Percentiles rank a stretch among this genome's conserved stretches.
These are phyloP conservation scores for Petunia secreta DNA, from an alignment of 257 asterid genomes.

Conservation along the genomic window DNA sequence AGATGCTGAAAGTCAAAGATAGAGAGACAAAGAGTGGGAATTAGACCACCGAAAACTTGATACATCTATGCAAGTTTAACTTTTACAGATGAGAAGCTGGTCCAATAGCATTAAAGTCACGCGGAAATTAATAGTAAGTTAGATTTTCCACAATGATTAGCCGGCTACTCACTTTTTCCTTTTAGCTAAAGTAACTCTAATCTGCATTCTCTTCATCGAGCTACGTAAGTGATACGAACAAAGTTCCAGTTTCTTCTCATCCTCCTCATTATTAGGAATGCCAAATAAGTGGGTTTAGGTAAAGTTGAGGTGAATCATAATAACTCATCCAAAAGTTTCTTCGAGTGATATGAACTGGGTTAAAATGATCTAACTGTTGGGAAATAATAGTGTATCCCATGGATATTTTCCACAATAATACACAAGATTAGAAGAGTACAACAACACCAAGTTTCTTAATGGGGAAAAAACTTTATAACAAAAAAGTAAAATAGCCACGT, in stretches of 20 bases:
- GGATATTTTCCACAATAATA: too few relatives aligned
- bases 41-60: background rate
- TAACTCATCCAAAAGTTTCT: too few relatives aligned
- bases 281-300: too few relatives aligned
- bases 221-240: background rate
- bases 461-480: too few relatives aligned
- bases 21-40: background rate
- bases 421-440: too few relatives aligned
- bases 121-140: slow-evolving; percentile 12
- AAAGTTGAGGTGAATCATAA: too few relatives aligned
- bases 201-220: background rate
- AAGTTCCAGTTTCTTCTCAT: background rate
- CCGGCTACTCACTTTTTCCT: background rate
- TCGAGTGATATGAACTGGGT: too few relatives aligned
- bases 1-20: slow-evolving; percentile 18
- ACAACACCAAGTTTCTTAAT: too few relatives aligned
- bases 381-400: too few relatives aligned
- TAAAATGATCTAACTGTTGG: too few relatives aligned
- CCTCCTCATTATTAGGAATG: too few relatives aligned
- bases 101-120: slow-evolving; percentile 30
- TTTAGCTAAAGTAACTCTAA: background rate
- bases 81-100: slow-evolving; percentile 24
- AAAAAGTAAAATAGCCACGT: too few relatives aligned
- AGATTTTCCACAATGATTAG: background rate
- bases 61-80: background rate